These are phyloP conservation scores for Jaapia argillacea DNA, from an alignment of 768 basidiomycete species.

Conservation along the genomic window DNA sequence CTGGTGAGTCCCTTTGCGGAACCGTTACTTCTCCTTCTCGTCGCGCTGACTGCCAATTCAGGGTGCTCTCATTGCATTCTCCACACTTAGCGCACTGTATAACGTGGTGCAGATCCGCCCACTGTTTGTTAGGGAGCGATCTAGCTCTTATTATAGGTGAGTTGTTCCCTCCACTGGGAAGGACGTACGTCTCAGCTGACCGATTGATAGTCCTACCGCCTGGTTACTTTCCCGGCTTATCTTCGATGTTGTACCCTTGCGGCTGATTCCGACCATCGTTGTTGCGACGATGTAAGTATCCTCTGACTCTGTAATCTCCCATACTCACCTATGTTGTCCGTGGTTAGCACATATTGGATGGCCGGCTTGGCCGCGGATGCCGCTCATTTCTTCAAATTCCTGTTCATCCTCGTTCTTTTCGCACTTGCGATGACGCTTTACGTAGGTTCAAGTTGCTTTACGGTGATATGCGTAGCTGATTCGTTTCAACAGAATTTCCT, in stretches of 20 bases:
- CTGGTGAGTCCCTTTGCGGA: conserved; percentile 32
- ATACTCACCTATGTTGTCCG: neutral
- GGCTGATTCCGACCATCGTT: conserved; percentile 82
- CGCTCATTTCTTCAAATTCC: conserved; percentile 87
- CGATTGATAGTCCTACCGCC: conserved; percentile 55
- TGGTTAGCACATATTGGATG: conserved; percentile 83
- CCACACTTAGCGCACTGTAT: conserved; percentile 81
- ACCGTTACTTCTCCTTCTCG: neutral
- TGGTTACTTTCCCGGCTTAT: conserved; percentile 86
- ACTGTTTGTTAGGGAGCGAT: conserved; percentile 85
- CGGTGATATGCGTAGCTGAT: neutral
- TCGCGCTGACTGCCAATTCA: conserved; percentile 15
- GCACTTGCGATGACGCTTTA: conserved; percentile 81
- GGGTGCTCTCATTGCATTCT: conserved; percentile 90
- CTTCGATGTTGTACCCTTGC: conserved; percentile 84
- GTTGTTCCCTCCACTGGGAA: conserved; percentile 4
- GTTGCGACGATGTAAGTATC: conserved; percentile 68
- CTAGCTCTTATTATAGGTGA: conserved; percentile 78
- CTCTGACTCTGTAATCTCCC: neutral
- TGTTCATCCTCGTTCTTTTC: conserved; percentile 82
- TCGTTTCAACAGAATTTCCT: conserved; percentile 67
- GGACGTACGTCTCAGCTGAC: neutral
- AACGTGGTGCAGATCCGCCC: conserved; percentile 78
- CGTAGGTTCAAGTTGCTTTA: conserved; percentile 31
- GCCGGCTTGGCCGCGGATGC: conserved; percentile 76